Conservation (phyloP, 2,329 filamentous ascomycete species). For the Talaromyces sp. region DNA sequence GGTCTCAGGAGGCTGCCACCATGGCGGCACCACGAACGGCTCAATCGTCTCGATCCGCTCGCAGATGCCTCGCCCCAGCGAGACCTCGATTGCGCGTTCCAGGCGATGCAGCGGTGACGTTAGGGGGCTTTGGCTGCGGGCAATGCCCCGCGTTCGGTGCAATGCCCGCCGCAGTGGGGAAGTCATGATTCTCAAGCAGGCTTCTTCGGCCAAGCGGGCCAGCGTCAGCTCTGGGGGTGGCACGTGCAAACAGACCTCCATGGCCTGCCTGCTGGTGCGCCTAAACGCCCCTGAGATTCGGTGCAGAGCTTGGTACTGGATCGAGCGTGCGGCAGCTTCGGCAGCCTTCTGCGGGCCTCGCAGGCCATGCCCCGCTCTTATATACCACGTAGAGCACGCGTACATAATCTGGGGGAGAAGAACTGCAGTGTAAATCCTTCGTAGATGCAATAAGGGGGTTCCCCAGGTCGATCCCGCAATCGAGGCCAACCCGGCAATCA, state of each 20-base stretch:
- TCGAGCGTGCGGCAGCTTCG: too few relatives aligned
- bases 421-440: constrained; percentile 18
- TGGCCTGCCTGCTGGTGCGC: neutral
- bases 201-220: constrained; percentile 17
- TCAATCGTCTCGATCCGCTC: neutral
- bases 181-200: constrained; percentile 15
- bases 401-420: constrained; percentile 22
- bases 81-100: neutral
- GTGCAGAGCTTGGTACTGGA: too few relatives aligned
- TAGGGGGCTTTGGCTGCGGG: neutral
- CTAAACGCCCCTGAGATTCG: neutral
- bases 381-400: constrained; percentile 20
- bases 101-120: neutral
- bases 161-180: neutral
- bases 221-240: neutral
- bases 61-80: neutral
- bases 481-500: neutral
- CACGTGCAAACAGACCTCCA: neutral
- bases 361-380: neutral
- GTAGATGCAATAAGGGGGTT: neutral
- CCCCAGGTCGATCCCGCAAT: neutral
- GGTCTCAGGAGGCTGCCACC: neutral
- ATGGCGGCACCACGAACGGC: neutral
- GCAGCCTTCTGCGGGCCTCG: too few relatives aligned
- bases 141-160: neutral